Conservation (phyloP, 1,284 basidiomycete genomes). For the Veloporphyrellus conicus region DNA sequence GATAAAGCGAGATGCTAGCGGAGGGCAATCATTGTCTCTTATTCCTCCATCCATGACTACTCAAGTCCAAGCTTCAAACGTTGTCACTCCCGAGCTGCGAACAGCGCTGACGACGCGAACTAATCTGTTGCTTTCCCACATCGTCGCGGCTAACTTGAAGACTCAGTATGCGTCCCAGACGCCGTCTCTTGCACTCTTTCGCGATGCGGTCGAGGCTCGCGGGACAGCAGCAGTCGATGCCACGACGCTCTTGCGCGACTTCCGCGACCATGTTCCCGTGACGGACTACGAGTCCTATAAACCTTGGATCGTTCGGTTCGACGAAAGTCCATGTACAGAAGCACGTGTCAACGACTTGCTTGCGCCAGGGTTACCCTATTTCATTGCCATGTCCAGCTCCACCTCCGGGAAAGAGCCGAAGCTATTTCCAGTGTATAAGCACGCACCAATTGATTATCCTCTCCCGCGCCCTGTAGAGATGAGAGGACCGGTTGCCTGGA, state of each 20-base stretch:
- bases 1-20: neutral
- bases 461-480: conserved; percentile 2
- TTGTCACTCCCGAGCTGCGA: conserved; percentile 7
- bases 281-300: conserved; percentile 16
- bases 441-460: neutral
- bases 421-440: neutral
- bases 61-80: neutral
- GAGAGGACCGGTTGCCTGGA: conserved; percentile 7
- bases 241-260: conserved; percentile 4
- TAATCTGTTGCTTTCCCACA: neutral
- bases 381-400: conserved; percentile 15
- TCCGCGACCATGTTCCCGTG: conserved; percentile 10
- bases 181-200: conserved; percentile 1
- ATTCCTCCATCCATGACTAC: neutral
- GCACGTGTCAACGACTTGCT: conserved; percentile 14
- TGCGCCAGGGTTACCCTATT: conserved; percentile 19
- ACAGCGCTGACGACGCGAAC: neutral
- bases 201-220: neutral
- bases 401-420: conserved; percentile 17
- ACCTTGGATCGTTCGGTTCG: conserved; percentile 16
- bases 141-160: conserved; percentile 1
- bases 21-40: neutral
- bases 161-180: conserved; percentile 9
- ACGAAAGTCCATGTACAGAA: conserved; percentile 6
- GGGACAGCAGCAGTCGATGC: neutral